Conservation (phyloP, 2,329 filamentous ascomycete genomes). For the Penicillium sp. region DNA sequence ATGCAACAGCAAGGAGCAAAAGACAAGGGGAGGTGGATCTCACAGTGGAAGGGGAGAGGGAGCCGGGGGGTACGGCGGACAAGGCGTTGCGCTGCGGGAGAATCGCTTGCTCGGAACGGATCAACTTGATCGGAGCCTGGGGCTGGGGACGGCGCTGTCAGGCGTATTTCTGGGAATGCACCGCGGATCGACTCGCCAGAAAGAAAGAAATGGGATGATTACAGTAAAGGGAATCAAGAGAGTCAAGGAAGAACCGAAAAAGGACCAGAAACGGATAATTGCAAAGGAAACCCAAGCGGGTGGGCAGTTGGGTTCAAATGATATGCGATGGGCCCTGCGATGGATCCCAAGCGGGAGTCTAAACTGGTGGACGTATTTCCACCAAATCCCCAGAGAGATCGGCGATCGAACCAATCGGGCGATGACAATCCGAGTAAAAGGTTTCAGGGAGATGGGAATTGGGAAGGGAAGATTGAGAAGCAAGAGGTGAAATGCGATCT, state of each 20-base stretch:
- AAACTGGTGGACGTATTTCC: not conserved
- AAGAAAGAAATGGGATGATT: constrained; percentile 3
- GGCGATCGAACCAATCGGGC: constrained; percentile 12
- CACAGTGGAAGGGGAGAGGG: constrained; percentile 22
- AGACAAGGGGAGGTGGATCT: constrained; percentile 25
- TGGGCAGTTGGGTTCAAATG: not conserved
- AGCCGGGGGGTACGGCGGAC: constrained; percentile 20
- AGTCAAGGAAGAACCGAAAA: too few species aligned
- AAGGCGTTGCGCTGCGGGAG: constrained; percentile 24
- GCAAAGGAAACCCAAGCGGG: not conserved
- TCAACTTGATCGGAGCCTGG: constrained; percentile 27
- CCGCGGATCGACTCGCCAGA: constrained; percentile 2
- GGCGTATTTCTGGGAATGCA: constrained; percentile 36
- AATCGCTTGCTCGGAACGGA: constrained; percentile 39
- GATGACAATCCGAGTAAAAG: constrained; percentile 1
- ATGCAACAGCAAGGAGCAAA: constrained; percentile 14
- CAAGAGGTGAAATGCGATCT: constrained; percentile 17
- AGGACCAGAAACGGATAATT: constrained; percentile 2
- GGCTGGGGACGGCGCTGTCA: constrained; percentile 31
- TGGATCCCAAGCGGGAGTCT: not conserved
- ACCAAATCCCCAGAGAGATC: constrained; percentile 3
- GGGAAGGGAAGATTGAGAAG: constrained; percentile 6
- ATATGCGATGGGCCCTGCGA: not conserved
- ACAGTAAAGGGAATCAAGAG: constrained; percentile 1
- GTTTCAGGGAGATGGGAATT: not conserved